Evolutionary conservation across 495 filamentous ascomycete species (phyloP).

Genomic region (Xylaria nigripes): DNA sequence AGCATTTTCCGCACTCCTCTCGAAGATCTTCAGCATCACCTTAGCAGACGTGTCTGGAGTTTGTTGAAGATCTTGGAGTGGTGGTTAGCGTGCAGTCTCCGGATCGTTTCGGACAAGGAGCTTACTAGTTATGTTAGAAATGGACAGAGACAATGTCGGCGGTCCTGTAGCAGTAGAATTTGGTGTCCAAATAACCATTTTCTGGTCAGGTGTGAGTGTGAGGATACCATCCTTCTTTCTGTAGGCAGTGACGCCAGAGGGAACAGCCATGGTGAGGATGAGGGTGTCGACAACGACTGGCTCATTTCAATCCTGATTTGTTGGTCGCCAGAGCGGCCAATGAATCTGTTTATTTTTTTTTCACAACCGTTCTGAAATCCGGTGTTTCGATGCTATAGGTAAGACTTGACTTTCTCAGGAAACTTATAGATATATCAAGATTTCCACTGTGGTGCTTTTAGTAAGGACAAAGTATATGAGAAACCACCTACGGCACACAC

Average conservation of each 20-base stretch:
- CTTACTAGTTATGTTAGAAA: slow-evolving; percentile 73
- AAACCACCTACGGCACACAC: no score
- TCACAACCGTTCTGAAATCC: no score
- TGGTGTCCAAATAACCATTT: slow-evolving; percentile 73
- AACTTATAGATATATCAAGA: no score
- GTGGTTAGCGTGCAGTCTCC: slow-evolving; percentile 2
- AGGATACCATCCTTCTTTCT: slow-evolving; percentile 95
- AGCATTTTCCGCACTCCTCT: slow-evolving; percentile 47
- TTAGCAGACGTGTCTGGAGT: slow-evolving; percentile 74
- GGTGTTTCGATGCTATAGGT: no score
- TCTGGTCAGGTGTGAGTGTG: slow-evolving; percentile 58
- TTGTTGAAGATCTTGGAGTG: slow-evolving; percentile 71
- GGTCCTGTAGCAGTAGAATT: slow-evolving; percentile 44
- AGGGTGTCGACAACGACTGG: background rate
- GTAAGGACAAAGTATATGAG: no score
- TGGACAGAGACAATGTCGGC: slow-evolving; percentile 56
- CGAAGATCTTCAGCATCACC: slow-evolving; percentile 84
- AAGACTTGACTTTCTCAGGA: no score
- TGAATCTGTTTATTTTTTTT: background rate
- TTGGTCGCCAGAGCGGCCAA: slow-evolving; percentile 1
- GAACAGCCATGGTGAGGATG: slow-evolving; percentile 42
- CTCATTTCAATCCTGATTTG: background rate
- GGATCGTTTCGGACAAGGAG: background rate
- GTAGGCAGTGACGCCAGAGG: slow-evolving; percentile 66
- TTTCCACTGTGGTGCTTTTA: no score